Conservation (phyloP, 2,329 filamentous ascomycete genomes). For the Fusarium compactum region DNA sequence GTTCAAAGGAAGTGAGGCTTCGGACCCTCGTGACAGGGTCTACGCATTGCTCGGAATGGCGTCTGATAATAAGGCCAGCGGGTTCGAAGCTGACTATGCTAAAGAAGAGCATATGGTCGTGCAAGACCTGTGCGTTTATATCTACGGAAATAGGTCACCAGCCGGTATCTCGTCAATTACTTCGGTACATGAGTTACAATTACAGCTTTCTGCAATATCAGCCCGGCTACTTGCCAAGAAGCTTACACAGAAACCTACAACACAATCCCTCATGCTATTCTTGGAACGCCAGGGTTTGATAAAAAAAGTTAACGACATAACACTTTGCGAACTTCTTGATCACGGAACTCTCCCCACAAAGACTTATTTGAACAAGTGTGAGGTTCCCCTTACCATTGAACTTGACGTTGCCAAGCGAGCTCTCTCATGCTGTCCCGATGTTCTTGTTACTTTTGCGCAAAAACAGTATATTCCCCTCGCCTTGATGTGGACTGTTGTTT, state of each 20-base stretch:
- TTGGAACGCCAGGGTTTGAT: not conserved
- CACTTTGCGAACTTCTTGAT: no score
- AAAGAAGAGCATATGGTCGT: not conserved
- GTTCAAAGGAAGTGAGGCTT: slow-evolving; percentile 1
- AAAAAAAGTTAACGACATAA: rapidly evolving
- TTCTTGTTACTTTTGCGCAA: not conserved
- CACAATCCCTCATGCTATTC: not conserved
- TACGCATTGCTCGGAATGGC: slow-evolving; percentile 24
- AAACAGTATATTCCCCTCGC: not conserved
- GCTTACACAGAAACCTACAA: rapidly evolving
- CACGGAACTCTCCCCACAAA: not conserved
- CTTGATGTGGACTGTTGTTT: not conserved
- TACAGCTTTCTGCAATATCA: not conserved
- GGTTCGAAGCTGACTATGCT: not conserved
- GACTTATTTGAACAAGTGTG: not conserved
- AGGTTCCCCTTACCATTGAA: rapidly evolving
- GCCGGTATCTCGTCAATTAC: no score
- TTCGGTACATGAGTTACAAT: not conserved
- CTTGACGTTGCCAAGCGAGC: not conserved
- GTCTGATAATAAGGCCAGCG: not conserved
- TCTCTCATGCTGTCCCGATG: not conserved
- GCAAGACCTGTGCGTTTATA: not conserved
- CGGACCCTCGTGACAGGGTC: slow-evolving; percentile 12
- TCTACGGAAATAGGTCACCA: not conserved
- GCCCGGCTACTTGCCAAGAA: rapidly evolving